Base-by-base conservation (phyloP, 768 basidiomycete species). In the Leccinellum luteum region DNA sequence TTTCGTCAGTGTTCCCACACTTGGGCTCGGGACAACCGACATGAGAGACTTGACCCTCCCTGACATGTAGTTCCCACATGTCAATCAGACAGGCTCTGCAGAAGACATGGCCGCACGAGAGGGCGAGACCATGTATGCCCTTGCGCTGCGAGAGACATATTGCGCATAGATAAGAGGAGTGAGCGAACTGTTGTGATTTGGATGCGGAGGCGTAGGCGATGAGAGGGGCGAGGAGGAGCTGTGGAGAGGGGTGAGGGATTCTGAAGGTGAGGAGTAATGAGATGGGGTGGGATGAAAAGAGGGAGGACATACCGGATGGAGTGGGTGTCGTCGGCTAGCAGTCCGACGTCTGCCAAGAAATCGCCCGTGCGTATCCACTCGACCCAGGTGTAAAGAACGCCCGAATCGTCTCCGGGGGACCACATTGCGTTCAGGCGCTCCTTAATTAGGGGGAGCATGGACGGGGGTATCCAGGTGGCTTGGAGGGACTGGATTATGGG, bases 11-110 rank as follows among this genome's bases (percentile, higher is more conserved):
- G 51, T 91, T 92, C n/a, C 89, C 83, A 64, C 94, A 97, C 34
- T 76, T 78, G 1, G 85, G 84, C 65, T 92, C 87, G 1, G 94
- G 90, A 68, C 94, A 97, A 0, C 87, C 81, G 2, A 97, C 93
- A 19, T 79, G 78, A 30, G 77, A 80, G 14, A 93, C 75, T 57
- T 89, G 85, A 7, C 94, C 94, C 67, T 95, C 92, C 49, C 73
- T 75, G 53, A 97, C 89, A 62, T 87, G 89, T 51, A 93, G 69
- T 45, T 80, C 79, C 93, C 93, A 97, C 68, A 90, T 94, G 52
- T 89, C 86, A 52, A 78, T 78, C 27, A 96, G 71, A 67, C 94
- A 96, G 8, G 80, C 70, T n/a, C 84, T 82, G 69, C 94, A 96
- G 69, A 94, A 95, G 13, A 94, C 81, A 69, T 95, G 94, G 1